phyloP scores from a whole-genome alignment of 2,329 filamentous ascomycete species.

The Xylariaceae sp. region DNA sequence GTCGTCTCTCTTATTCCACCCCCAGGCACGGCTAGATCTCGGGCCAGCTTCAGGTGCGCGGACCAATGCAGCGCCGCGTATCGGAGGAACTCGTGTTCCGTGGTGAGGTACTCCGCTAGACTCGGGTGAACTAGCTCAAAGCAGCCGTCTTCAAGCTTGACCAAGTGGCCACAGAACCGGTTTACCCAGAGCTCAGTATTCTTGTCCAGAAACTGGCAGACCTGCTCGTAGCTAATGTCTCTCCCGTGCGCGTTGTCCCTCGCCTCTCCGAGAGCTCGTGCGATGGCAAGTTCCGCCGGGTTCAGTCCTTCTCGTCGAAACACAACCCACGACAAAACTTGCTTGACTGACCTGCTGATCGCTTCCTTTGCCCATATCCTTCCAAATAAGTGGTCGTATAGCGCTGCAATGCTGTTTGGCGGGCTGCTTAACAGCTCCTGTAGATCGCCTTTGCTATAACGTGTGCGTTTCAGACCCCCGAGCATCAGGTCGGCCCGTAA shows the following conservation, averaged over 20 bases:
- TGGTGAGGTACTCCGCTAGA: constrained; percentile 5
- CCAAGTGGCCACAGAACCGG: constrained; percentile 1
- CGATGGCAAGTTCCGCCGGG: constrained; percentile 6
- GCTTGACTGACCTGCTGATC: not conserved
- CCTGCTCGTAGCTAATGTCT: constrained; percentile 1
- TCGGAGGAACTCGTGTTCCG: constrained; percentile 3
- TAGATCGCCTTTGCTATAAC: not conserved
- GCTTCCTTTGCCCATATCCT: not conserved
- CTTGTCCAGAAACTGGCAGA: not conserved
- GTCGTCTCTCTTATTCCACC: not conserved
- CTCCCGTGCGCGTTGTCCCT: not conserved
- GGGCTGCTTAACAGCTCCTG: not conserved
- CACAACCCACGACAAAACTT: constrained; percentile 1
- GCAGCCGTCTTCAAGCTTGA: constrained; percentile 1
- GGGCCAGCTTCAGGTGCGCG: constrained; percentile 5
- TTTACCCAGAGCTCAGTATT: constrained; percentile 12
- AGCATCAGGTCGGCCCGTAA: constrained; percentile 8
- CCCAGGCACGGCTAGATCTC: constrained; percentile 1
- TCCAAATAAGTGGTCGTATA: constrained; percentile 6
- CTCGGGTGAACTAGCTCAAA: constrained; percentile 8
- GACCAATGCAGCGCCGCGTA: constrained; percentile 15
- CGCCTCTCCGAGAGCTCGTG: not conserved
- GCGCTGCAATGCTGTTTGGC: not conserved
- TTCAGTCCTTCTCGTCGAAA: constrained; percentile 7
- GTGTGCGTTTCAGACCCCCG: constrained; percentile 7